These are phyloP conservation scores for Nicotiana benthamiana DNA, from an alignment of 257 asterid species.

Conservation along the genomic window DNA sequence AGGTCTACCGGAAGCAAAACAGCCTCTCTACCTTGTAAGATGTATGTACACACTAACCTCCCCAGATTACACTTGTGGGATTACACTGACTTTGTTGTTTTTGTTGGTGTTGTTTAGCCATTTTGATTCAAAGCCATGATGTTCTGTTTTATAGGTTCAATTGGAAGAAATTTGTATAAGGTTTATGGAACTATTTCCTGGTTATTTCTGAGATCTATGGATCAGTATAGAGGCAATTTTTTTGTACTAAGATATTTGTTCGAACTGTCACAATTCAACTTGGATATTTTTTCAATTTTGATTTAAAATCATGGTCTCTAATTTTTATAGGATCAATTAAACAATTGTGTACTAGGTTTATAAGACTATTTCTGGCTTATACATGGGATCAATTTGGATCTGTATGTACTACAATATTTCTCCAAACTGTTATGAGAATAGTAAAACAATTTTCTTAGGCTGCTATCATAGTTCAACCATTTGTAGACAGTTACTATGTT, in stretches of 20 bases:
- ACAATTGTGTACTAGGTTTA: no score
- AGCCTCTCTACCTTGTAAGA: no score
- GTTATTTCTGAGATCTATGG: not conserved
- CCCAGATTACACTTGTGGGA: no score
- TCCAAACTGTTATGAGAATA: not conserved
- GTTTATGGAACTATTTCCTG: not conserved
- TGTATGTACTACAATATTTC: not conserved
- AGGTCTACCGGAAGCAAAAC: no score
- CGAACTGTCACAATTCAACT: not conserved
- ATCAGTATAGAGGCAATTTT: not conserved
- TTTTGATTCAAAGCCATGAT: not conserved
- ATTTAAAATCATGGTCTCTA: no score
- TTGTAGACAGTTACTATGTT: not conserved
- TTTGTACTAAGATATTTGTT: not conserved
- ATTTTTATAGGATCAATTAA: no score
- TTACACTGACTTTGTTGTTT: no score
- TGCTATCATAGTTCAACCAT: not conserved
- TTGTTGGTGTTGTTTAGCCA: no score
- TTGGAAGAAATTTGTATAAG: not conserved
- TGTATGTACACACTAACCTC: no score
- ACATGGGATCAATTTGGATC: no score
- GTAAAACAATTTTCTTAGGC: not conserved
- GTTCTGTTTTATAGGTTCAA: not conserved
- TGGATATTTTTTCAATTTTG: no score
- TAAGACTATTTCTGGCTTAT: no score